These are phyloP conservation scores for Crucihimalaya himalaica DNA, from an alignment of 345 rosid genomes.

Conservation along the genomic window DNA sequence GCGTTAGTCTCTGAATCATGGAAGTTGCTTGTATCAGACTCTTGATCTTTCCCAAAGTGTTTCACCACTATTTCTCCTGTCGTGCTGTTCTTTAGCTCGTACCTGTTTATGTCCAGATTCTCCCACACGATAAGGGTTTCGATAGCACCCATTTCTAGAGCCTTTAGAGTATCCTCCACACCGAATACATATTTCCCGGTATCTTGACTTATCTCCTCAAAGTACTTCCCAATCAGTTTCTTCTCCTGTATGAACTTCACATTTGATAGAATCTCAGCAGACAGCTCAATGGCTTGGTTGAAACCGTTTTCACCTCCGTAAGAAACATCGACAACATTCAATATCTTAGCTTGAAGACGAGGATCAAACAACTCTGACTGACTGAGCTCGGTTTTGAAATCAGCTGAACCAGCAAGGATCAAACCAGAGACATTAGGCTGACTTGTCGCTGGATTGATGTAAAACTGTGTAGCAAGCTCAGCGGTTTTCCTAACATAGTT, in stretches of 20 bases:
- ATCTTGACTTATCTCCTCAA: conserved; percentile 95
- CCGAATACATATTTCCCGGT: conserved; percentile 91
- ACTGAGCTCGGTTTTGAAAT: conserved; percentile 90
- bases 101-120: conserved; percentile 77
- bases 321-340: conserved; percentile 90
- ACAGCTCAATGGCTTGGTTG: conserved; percentile 88
- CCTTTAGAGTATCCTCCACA: conserved; percentile 82
- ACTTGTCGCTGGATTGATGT: conserved; percentile 83
- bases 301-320: conserved; percentile 95
- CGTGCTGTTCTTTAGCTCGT: conserved; percentile 58
- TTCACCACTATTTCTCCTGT: conserved; percentile 66
- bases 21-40: conserved; percentile 70
- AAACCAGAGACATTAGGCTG: conserved; percentile 92
- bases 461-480: conserved; percentile 93
- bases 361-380: conserved; percentile 97
- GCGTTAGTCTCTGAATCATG: conserved; percentile 59
- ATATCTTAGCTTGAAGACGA: conserved; percentile 88
- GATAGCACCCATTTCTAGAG: conserved; percentile 88
- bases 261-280: conserved; percentile 83
- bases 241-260: conserved; percentile 98
- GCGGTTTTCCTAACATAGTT: conserved; percentile 94
- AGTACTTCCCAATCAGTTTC: conserved; percentile 81
- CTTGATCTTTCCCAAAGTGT: conserved; percentile 79
- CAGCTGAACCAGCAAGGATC: conserved; percentile 95
- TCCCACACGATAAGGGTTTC: conserved; percentile 94